phyloP scores from a whole-genome alignment of 768 basidiomycete genomes.

The Xanthoconium stramineum region DNA sequence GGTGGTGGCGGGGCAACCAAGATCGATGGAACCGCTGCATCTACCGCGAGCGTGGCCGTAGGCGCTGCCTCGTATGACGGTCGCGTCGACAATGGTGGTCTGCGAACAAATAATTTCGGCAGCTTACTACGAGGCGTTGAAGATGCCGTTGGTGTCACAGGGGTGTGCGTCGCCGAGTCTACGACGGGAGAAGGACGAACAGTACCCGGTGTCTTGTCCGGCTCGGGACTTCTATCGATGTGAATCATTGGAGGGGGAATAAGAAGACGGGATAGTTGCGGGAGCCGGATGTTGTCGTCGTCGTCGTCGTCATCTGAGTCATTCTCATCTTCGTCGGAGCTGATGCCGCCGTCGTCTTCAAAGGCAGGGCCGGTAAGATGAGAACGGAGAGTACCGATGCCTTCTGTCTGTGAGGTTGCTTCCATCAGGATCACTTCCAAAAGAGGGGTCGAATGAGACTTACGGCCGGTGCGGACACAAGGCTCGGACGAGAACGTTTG shows the following conservation, averaged over 20 bases:
- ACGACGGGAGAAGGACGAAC: conserved; percentile 21
- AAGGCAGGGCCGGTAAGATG: conserved; percentile 51
- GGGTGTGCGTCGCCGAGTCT: conserved; percentile 22
- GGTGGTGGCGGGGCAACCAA: conserved; percentile 12
- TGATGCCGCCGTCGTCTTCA: conserved; percentile 78
- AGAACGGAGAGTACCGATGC: conserved; percentile 79
- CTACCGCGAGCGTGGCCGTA: not conserved
- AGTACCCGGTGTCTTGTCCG: conserved; percentile 19
- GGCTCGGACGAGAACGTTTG: conserved; percentile 59
- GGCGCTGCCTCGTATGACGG: conserved; percentile 28
- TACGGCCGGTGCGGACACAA: conserved; percentile 78
- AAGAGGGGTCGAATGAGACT: conserved; percentile 25
- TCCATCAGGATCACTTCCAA: not conserved
- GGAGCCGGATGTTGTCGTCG: conserved; percentile 32
- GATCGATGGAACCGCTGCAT: conserved; percentile 10
- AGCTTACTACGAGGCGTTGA: conserved; percentile 25
- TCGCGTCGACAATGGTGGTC: conserved; percentile 29
- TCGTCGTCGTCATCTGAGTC: conserved; percentile 26
- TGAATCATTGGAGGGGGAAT: conserved; percentile 20
- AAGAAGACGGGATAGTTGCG: conserved; percentile 21
- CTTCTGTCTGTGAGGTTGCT: conserved; percentile 59
- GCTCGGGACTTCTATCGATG: conserved; percentile 17
- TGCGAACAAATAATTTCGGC: conserved; percentile 35
- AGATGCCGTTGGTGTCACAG: conserved; percentile 27
- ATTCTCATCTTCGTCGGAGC: conserved; percentile 47